phyloP scores from a whole-genome alignment of 345 rosid genomes.

The Kandelia obovata region DNA sequence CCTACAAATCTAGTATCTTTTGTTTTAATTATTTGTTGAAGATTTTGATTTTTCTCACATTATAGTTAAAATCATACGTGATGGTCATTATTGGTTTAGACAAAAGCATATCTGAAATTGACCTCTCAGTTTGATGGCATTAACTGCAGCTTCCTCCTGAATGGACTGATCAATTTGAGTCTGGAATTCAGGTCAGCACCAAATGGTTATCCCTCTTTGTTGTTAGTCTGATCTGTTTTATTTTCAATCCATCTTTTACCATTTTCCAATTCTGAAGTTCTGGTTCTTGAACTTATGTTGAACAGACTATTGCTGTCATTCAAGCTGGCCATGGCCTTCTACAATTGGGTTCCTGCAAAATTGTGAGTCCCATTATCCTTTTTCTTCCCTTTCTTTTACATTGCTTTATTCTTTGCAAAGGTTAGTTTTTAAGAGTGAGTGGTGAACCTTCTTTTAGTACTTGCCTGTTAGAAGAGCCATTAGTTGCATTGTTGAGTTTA shows the following conservation, averaged over 20 bases:
- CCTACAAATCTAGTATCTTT: conserved; percentile 6
- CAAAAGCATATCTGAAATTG: too few species aligned
- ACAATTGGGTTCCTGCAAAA: conserved; percentile 94
- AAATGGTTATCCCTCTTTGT: conserved; percentile 5
- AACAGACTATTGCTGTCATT: conserved; percentile 95
- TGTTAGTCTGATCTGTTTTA: not conserved
- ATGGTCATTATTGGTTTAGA: too few species aligned
- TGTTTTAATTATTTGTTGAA: not conserved
- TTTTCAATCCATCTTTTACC: not conserved
- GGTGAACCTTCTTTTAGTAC: too few species aligned
- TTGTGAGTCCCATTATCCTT: conserved; percentile 46
- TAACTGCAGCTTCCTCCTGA: conserved; percentile 88
- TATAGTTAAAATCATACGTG: too few species aligned
- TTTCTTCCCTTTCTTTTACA: not conserved
- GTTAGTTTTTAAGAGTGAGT: too few species aligned
- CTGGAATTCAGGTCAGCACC: conserved; percentile 85
- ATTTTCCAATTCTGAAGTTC: conserved; percentile 13
- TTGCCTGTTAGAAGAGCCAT: too few species aligned
- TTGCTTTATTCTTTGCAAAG: not conserved
- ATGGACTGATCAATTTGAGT: conserved; percentile 99
- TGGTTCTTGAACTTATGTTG: conserved; percentile 9
- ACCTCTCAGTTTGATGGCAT: conserved; percentile 12
- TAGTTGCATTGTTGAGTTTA: too few species aligned
- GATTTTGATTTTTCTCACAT: too few species aligned
- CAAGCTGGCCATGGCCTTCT: conserved; percentile 99